Conservation (phyloP, 2,329 filamentous ascomycete species). For the Aspergillus jensenii region DNA sequence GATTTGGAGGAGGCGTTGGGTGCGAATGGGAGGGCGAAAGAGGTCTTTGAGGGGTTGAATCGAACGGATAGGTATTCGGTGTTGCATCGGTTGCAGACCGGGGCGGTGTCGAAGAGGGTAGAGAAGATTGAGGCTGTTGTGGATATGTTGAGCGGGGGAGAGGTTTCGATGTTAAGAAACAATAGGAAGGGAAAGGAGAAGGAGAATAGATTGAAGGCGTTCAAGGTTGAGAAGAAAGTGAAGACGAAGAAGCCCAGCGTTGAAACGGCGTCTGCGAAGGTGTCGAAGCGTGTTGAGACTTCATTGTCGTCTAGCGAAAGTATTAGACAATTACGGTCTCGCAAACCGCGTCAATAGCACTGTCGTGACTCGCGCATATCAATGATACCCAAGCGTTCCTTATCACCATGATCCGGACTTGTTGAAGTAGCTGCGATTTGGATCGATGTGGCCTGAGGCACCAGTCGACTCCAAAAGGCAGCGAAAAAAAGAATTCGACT, state of each 20-base stretch:
- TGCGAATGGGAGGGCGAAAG: constrained; percentile 33
- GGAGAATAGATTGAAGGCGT: not conserved
- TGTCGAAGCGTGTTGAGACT: not conserved
- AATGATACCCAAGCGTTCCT: not conserved
- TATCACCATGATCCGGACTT: no score
- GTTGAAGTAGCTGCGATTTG: no score
- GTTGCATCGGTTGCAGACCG: constrained; percentile 44
- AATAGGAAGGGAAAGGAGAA: not conserved
- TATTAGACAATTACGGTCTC: not conserved
- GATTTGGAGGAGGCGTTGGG: constrained; percentile 52
- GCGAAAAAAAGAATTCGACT: no score
- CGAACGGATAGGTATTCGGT: constrained; percentile 50
- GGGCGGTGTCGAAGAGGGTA: constrained; percentile 18
- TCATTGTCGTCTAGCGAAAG: not conserved
- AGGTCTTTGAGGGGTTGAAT: constrained; percentile 33
- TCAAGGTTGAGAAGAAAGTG: not conserved
- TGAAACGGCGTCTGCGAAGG: not conserved
- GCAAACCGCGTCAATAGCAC: not conserved
- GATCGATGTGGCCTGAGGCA: no score
- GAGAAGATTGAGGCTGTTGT: not conserved
- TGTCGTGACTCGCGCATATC: not conserved
- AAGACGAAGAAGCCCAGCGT: not conserved
- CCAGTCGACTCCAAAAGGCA: no score
- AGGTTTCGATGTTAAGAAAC: not conserved
- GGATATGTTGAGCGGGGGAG: not conserved